Percentiles rank a stretch among this genome's conserved stretches.
Evolutionary conservation across 768 basidiomycete species (phyloP).

Genomic region (Cubamyces sp.): DNA sequence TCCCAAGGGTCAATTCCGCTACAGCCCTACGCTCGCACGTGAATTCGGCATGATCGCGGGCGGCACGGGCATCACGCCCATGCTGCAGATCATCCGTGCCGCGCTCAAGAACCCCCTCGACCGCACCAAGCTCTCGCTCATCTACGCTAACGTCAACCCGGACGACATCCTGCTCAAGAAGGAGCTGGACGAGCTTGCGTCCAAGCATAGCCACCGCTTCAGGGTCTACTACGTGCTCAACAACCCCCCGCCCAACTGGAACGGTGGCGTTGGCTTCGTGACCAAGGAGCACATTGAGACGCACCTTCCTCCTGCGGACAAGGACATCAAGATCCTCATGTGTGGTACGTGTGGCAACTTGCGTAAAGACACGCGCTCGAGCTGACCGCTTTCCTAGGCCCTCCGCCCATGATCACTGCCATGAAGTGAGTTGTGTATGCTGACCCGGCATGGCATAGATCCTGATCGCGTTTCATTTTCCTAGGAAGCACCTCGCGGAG

Average conservation of each 20-base stretch:
- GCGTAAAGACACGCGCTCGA: not conserved
- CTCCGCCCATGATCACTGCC: slow-evolving; percentile 76
- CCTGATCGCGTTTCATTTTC: slow-evolving; percentile 2
- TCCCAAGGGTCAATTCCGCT: slow-evolving; percentile 94
- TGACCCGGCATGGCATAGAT: slow-evolving; percentile 7
- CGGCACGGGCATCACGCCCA: slow-evolving; percentile 98
- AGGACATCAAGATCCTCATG: slow-evolving; percentile 79
- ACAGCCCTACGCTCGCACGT: slow-evolving; percentile 69
- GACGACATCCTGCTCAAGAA: slow-evolving; percentile 92
- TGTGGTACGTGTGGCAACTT: slow-evolving; percentile 58
- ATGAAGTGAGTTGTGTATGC: slow-evolving; percentile 62
- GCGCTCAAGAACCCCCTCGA: slow-evolving; percentile 88
- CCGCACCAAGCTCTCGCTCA: slow-evolving; percentile 79
- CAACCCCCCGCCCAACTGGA: slow-evolving; percentile 89
- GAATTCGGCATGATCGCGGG: slow-evolving; percentile 97
- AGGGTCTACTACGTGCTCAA: slow-evolving; percentile 91
- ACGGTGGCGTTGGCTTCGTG: slow-evolving; percentile 90
- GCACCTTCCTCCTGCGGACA: slow-evolving; percentile 62
- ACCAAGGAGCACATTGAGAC: slow-evolving; percentile 88
- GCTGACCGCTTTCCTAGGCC: slow-evolving; percentile 44
- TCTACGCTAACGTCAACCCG: slow-evolving; percentile 94
- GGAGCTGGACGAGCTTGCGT: slow-evolving; percentile 82
- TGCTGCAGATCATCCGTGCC: slow-evolving; percentile 98
- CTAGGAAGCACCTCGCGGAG: slow-evolving; percentile 85
- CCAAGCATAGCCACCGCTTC: slow-evolving; percentile 67